Conservation (phyloP, 805 yeast species). For the Saccharomycopsis sp. region DNA sequence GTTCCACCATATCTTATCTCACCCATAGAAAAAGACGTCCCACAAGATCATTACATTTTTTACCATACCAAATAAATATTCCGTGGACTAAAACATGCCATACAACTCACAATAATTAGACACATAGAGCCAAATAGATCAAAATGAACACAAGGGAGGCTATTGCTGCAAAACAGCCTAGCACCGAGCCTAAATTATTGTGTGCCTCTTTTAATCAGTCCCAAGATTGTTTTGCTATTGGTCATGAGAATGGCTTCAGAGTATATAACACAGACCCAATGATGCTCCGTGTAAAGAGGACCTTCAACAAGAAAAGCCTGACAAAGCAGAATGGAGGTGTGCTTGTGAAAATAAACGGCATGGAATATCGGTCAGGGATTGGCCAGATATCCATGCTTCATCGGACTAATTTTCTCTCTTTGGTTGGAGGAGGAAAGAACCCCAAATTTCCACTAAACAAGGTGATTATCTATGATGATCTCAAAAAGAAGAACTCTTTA, state of each 20-base stretch:
- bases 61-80: too few species aligned
- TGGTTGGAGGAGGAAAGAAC: conserved; percentile 82
- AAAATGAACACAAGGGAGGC: conserved; percentile 5
- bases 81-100: too few species aligned
- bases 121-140: not conserved
- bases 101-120: too few species aligned
- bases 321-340: conserved; percentile 16
- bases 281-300: conserved; percentile 62
- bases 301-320: conserved; percentile 30
- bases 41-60: too few species aligned
- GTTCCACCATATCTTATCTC: too few species aligned
- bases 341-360: conserved; percentile 25
- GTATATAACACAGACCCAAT: conserved; percentile 87
- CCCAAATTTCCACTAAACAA: conserved; percentile 78
- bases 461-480: conserved; percentile 87
- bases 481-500: conserved; percentile 66
- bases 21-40: too few species aligned
- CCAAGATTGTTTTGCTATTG: conserved; percentile 80
- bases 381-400: conserved; percentile 78
- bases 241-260: conserved; percentile 73
- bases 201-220: conserved; percentile 80
- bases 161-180: not conserved
- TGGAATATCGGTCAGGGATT: conserved; percentile 46
- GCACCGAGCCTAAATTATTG: conserved; percentile 34
- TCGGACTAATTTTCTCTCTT: conserved; percentile 82